Evolutionary conservation across 75 land plant species (phyloP), one percentile per base, ranked within the genome.

Genomic region (Cunninghamia lanceolata): DNA sequence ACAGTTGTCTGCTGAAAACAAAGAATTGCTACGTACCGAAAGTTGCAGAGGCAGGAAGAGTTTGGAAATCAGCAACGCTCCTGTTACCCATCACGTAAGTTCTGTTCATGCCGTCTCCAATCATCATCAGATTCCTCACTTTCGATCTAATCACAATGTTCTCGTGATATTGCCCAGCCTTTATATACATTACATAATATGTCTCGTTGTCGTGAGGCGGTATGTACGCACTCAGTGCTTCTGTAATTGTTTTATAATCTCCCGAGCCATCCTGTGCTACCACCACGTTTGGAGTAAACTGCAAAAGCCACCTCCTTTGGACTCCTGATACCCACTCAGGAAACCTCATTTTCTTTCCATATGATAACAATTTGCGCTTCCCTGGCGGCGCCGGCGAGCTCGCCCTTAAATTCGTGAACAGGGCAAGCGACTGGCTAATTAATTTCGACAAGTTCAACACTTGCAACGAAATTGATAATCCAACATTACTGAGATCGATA

Each of bases 231-330:
- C 25, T 82, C 45, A 91, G 86, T 10, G 91, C 93, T 13, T 73
- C 89, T 2, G 16, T 38, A 32, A 91, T 75, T 6, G 88, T 91
- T 74, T 14, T 85, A 53, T 30, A 86, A 11, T 89, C 4, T 83
- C 92, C 91, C 17, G 39, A 63, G 5, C 93, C 93, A 83, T 91
- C 93, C 50, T 85, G 25, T 38, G 91, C 89, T 68, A 91, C 93
- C 39, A 66, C 73, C 30, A 73, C 86, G 36, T 82, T 50, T 52
- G 8, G 46, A 16, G 0, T 78, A 21, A n/a, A 28, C 68, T 63
- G 28, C 68, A 25, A 63, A 63, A 63, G 9, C 68, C 68, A 7
- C 36, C 36, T 13, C 36, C 75, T 73, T 32, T 73, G 14, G 11
- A 34, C 75, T 15, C 3, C 75, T 16, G 16, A 32, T 25, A 63